Evolutionary conservation across 2,329 filamentous ascomycete species (phyloP).

Genomic region (Gyromitra esculenta): DNA sequence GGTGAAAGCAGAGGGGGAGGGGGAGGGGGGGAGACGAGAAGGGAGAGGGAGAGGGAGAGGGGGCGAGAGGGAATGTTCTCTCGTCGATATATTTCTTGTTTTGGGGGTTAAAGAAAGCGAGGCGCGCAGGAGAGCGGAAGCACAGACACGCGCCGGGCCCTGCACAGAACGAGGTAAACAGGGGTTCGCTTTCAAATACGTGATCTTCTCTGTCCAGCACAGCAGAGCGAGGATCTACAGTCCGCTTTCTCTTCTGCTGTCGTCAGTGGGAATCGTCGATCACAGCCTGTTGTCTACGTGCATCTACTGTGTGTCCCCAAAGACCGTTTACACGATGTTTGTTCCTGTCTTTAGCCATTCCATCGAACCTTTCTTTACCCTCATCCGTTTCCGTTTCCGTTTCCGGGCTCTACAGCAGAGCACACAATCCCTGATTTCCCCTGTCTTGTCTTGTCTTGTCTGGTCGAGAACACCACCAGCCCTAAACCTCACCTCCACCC

Average conservation of each 20-base stretch:
- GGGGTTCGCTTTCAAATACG: too few species aligned
- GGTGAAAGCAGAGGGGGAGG: neutral
- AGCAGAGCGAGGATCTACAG: neutral
- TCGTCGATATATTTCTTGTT: conserved; percentile 2
- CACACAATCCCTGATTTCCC: neutral
- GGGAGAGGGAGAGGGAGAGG: neutral
- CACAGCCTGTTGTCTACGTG: neutral
- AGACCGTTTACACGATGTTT: neutral
- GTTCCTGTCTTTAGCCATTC: neutral
- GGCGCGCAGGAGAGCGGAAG: conserved; percentile 15
- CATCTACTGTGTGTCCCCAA: neutral
- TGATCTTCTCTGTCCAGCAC: too few species aligned
- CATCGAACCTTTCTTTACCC: neutral
- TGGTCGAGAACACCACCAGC: neutral
- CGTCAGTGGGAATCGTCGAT: neutral
- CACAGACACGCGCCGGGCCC: conserved; percentile 5
- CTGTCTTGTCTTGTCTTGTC: neutral
- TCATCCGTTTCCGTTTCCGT: neutral
- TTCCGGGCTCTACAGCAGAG: neutral
- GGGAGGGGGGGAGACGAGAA: neutral
- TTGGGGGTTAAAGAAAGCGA: neutral
- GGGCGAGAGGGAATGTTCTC: neutral
- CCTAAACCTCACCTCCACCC: neutral
- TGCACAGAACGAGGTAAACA: conserved; percentile 1
- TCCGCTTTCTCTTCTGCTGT: neutral